These are phyloP conservation scores for Trichoderma endophyticum DNA, from an alignment of 2,329 filamentous ascomycete genomes.

Conservation along the genomic window DNA sequence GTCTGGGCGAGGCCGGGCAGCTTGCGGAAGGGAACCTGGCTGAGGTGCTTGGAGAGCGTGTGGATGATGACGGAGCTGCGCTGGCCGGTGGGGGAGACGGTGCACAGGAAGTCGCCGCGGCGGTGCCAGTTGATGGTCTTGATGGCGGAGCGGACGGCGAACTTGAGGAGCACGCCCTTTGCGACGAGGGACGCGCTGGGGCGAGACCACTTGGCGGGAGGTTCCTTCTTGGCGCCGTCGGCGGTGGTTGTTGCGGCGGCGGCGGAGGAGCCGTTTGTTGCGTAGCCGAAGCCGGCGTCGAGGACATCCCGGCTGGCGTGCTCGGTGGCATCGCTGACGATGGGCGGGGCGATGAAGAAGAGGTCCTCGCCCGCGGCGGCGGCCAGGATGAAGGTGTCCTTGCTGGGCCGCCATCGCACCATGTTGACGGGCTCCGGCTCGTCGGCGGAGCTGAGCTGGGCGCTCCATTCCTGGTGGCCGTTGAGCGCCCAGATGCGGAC, in stretches of 20 bases:
- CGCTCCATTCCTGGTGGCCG: slow-evolving; percentile 83
- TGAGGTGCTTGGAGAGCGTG: slow-evolving; percentile 90
- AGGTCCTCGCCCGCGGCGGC: slow-evolving; percentile 82
- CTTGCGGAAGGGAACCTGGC: slow-evolving; percentile 86
- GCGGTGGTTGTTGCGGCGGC: slow-evolving; percentile 38
- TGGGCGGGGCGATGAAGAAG: slow-evolving; percentile 75
- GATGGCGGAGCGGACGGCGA: slow-evolving; percentile 74
- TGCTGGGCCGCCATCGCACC: slow-evolving; percentile 84
- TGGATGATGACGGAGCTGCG: slow-evolving; percentile 86
- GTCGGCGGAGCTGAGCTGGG: slow-evolving; percentile 69
- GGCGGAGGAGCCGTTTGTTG: slow-evolving; percentile 60
- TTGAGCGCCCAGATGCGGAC: slow-evolving; percentile 90
- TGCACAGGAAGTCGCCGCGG: slow-evolving; percentile 89
- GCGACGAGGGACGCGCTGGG: slow-evolving; percentile 71
- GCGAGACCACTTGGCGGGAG: slow-evolving; percentile 77
- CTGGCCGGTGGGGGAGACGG: slow-evolving; percentile 78
- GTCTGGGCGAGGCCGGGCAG: slow-evolving; percentile 75
- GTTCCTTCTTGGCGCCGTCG: slow-evolving; percentile 64
- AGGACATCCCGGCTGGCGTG: slow-evolving; percentile 71
- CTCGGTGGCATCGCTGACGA: slow-evolving; percentile 71
- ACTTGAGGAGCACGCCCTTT: slow-evolving; percentile 74
- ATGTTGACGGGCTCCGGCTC: slow-evolving; percentile 66
- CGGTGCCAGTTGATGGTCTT: slow-evolving; percentile 94
- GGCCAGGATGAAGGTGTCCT: slow-evolving; percentile 75
- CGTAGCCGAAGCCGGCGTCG: slow-evolving; percentile 90